Percentiles rank a stretch among this genome's conserved stretches.
These are phyloP conservation scores for Trametes punicea DNA, from an alignment of 768 basidiomycete genomes.

Conservation along the genomic window DNA sequence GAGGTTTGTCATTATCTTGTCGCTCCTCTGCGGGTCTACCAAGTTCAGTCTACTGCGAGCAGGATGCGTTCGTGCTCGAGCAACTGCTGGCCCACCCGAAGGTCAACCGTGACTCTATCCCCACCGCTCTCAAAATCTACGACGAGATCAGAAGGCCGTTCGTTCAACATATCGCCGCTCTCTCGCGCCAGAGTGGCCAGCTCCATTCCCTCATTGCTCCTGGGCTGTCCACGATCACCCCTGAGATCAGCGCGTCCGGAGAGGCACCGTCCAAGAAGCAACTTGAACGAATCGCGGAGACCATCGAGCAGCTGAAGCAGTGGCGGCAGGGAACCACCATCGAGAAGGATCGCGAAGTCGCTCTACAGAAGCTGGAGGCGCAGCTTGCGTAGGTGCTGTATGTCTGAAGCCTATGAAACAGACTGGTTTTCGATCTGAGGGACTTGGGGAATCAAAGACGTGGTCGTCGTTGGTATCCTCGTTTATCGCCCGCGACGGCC, in stretches of 20 bases:
- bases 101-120: constrained; percentile 25
- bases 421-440: too few species aligned
- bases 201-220: constrained; percentile 26
- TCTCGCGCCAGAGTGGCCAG: constrained; percentile 13
- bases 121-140: constrained; percentile 30
- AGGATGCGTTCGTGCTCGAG: constrained; percentile 33
- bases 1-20: constrained; percentile 5
- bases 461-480: too few species aligned
- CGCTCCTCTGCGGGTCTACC: background rate
- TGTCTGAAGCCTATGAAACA: too few species aligned
- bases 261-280: background rate
- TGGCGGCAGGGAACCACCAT: background rate
- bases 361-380: background rate
- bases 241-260: background rate
- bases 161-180: constrained; percentile 23
- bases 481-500: too few species aligned
- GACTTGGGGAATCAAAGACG: too few species aligned
- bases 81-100: constrained; percentile 26
- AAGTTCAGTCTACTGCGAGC: background rate
- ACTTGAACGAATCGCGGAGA: background rate
- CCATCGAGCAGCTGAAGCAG: background rate
- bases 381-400: too few species aligned
- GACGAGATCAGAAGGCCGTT: constrained; percentile 33
- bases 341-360: background rate
- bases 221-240: background rate